Evolutionary conservation across 2,329 filamentous ascomycete species (phyloP).

Genomic region (Conoideocrella luteorostrata): DNA sequence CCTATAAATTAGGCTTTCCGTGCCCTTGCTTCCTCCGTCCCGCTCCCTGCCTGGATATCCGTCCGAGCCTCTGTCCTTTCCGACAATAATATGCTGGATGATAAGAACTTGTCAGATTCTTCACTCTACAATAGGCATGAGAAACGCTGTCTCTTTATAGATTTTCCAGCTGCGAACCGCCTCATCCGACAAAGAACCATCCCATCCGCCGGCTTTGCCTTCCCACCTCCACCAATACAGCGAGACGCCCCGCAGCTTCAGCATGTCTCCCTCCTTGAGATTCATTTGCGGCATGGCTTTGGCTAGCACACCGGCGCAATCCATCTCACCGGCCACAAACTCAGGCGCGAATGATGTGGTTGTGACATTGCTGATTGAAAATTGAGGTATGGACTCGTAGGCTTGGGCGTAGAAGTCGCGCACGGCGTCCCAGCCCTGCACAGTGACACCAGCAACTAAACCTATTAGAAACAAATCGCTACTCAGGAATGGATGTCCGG

Average conservation of each 20-base stretch:
- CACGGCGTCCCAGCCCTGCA: conserved; percentile 1
- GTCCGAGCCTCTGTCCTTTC: too few relatives aligned
- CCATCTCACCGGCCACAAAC: neutral
- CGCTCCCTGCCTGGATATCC: too few relatives aligned
- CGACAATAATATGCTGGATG: too few relatives aligned
- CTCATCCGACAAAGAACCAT: neutral
- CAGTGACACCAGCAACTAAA: neutral
- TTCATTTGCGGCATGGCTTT: neutral
- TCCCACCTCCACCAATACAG: conserved; percentile 2
- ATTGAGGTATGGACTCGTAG: conserved; percentile 1
- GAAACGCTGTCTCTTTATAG: conserved; percentile 3
- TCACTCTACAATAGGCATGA: too few relatives aligned
- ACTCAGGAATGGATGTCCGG: neutral
- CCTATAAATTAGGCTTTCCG: too few relatives aligned
- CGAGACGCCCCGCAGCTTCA: neutral
- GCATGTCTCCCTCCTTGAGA: neutral
- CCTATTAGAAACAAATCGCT: neutral
- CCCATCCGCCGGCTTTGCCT: conserved; percentile 1
- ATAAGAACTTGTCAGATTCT: too few relatives aligned
- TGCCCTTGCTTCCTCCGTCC: too few relatives aligned
- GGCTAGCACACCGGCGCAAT: neutral
- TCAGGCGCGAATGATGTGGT: neutral
- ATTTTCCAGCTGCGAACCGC: neutral
- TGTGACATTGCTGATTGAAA: neutral
- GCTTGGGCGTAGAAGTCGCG: neutral